Evolutionary conservation across 352 stramenopile genomes (phyloP).

Genomic region (Phytophthora pluvialis): DNA sequence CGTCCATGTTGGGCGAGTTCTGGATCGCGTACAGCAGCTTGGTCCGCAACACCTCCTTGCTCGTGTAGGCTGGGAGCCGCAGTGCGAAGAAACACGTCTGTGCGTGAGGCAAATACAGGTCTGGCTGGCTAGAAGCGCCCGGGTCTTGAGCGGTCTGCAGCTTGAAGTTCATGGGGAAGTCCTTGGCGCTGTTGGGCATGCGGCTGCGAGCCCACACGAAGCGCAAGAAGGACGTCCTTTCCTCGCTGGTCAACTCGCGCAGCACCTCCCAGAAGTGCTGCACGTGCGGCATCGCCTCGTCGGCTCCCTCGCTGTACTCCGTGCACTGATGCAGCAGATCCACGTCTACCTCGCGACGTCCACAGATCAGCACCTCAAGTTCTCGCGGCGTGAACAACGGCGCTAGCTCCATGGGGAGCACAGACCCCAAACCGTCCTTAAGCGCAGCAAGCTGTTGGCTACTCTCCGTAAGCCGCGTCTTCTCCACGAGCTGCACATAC

Average conservation of each 20-base stretch:
- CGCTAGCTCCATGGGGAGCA: slow-evolving; percentile 97
- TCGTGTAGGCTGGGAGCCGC: slow-evolving; percentile 95
- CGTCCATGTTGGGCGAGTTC: slow-evolving; percentile 97
- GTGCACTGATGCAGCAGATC: slow-evolving; percentile 95
- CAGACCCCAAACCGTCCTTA: slow-evolving; percentile 90
- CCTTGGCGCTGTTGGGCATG: slow-evolving; percentile 96
- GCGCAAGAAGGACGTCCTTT: slow-evolving; percentile 96
- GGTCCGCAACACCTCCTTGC: slow-evolving; percentile 82
- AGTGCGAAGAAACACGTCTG: slow-evolving; percentile 99
- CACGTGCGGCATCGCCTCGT: slow-evolving; percentile 92
- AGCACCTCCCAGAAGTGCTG: slow-evolving; percentile 97
- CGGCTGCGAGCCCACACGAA: slow-evolving; percentile 98
- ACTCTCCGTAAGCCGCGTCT: slow-evolving; percentile 80
- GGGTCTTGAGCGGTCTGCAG: slow-evolving; percentile 87
- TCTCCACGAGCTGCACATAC: slow-evolving; percentile 77
- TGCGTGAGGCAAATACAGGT: slow-evolving; percentile 96
- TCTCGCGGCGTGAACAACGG: slow-evolving; percentile 96
- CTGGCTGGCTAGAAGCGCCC: slow-evolving; percentile 71
- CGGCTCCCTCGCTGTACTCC: slow-evolving; percentile 96
- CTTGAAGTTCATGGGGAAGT: slow-evolving; percentile 97
- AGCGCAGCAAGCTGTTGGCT: slow-evolving; percentile 79
- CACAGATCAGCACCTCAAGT: slow-evolving; percentile 96
- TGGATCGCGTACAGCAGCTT: slow-evolving; percentile 95
- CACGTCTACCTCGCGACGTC: slow-evolving; percentile 96
- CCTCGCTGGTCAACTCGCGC: slow-evolving; percentile 94